Percentiles rank a stretch among this genome's conserved stretches.
Evolutionary conservation across 2,329 filamentous ascomycete species (phyloP).

Genomic region (Calonectria pseudoturangicola): DNA sequence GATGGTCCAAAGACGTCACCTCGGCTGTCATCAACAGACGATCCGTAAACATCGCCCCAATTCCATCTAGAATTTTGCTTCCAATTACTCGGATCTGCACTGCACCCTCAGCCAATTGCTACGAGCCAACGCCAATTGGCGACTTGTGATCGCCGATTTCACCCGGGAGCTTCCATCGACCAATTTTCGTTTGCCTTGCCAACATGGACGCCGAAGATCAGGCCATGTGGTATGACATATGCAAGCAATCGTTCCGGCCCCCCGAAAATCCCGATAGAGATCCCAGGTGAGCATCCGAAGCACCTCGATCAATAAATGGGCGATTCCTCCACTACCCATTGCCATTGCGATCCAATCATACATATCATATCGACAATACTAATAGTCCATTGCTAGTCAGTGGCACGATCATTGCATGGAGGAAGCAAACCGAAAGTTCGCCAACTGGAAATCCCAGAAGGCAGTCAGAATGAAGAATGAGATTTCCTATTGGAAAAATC

Average conservation of each 20-base stretch:
- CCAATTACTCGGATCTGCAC: not conserved
- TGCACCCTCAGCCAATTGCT: not conserved
- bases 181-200: not conserved
- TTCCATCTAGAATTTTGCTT: constrained; percentile 3
- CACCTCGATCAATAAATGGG: not conserved
- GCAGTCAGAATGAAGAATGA: constrained; percentile 7
- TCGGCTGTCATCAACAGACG: constrained; percentile 14
- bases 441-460: constrained; percentile 24
- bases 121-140: not conserved
- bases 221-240: constrained; percentile 21
- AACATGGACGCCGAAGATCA: constrained; percentile 21
- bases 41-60: constrained; percentile 23
- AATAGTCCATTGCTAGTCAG: not conserved
- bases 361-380: not conserved
- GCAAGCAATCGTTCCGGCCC: constrained; percentile 12
- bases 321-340: not conserved
- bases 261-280: constrained; percentile 20
- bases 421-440: constrained; percentile 19
- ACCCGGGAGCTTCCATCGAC: not conserved
- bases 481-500: constrained; percentile 14
- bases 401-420: constrained; percentile 20
- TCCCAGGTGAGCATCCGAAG: not conserved
- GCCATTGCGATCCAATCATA: not conserved
- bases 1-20: constrained; percentile 1
- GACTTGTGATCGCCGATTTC: not conserved